A percentile compares a stretch with the other conserved stretches of the same genome.
Conservation (phyloP, 1,139 yeast genomes). For the Magnusiomyces suaveolens region DNA sequence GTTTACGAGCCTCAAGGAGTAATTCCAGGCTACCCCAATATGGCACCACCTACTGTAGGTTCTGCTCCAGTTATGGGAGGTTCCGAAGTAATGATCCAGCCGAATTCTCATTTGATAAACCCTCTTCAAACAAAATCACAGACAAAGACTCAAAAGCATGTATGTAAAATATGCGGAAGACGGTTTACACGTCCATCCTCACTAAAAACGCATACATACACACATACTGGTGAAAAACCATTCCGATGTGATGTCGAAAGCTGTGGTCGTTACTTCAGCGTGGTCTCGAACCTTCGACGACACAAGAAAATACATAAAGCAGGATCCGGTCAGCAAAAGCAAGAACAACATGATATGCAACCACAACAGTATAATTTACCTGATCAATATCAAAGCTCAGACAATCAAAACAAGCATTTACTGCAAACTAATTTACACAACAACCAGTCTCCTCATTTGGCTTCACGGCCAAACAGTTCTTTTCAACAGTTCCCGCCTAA, state of each 20-base stretch:
- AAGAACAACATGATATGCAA: not conserved
- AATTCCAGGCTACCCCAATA: not conserved
- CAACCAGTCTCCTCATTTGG: not conserved
- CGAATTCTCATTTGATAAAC: slow-evolving; percentile 22
- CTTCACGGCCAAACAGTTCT: not conserved
- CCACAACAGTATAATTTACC: not conserved
- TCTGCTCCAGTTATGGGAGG: not conserved
- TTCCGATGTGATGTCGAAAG: slow-evolving; percentile 55
- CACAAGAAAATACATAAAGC: slow-evolving; percentile 53
- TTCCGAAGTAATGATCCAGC: not conserved
- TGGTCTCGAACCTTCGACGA: slow-evolving; percentile 70
- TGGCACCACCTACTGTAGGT: not conserved
- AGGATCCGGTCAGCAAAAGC: not conserved
- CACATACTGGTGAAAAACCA: slow-evolving; percentile 83
- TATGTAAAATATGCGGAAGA: slow-evolving; percentile 64
- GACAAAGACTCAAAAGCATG: slow-evolving; percentile 28
- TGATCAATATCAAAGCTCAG: not conserved
- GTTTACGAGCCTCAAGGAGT: not conserved
- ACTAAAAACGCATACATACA: slow-evolving; percentile 66
- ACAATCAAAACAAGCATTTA: not conserved
- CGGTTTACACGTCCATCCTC: slow-evolving; percentile 76
- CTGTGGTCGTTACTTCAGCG: slow-evolving; percentile 67
- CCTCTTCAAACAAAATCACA: slow-evolving; percentile 24
- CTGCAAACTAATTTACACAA: not conserved
- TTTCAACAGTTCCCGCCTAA: not conserved